Conservation (phyloP, 2,329 filamentous ascomycete species). For the Penicillium polonicum region DNA sequence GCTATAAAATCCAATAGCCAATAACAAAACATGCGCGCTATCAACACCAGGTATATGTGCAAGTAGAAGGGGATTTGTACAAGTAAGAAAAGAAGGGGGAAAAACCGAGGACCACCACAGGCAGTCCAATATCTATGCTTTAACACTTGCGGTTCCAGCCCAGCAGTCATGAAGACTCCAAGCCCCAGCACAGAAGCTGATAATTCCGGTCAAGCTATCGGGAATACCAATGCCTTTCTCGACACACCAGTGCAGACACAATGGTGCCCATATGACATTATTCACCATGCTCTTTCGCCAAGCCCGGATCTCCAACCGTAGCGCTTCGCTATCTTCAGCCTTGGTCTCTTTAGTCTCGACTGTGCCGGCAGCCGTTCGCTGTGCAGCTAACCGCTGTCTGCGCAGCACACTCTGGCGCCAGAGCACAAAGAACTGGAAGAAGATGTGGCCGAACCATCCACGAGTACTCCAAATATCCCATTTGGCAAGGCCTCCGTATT, state of each 20-base stretch:
- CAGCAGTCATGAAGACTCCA: constrained; percentile 48
- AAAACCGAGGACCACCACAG: neutral
- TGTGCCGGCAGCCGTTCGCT: constrained; percentile 14
- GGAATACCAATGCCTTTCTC: constrained; percentile 62
- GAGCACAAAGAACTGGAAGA: constrained; percentile 70
- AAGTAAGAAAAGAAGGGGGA: constrained; percentile 3
- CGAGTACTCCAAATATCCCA: constrained; percentile 72
- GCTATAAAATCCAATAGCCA: constrained; percentile 11
- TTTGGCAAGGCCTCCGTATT: constrained; percentile 54
- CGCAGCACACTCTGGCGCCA: constrained; percentile 45
- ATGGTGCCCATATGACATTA: constrained; percentile 74
- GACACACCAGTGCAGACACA: constrained; percentile 80
- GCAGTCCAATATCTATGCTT: constrained; percentile 10
- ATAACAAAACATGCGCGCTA: neutral
- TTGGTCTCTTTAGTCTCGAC: constrained; percentile 23
- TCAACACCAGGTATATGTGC: constrained; percentile 8
- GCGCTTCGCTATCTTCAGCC: constrained; percentile 32
- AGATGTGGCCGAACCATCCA: constrained; percentile 77
- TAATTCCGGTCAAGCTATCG: constrained; percentile 57
- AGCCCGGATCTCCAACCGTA: constrained; percentile 49
- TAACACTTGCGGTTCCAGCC: constrained; percentile 44
- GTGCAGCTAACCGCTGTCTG: constrained; percentile 28
- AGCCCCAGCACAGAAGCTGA: constrained; percentile 54
- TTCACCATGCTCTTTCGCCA: constrained; percentile 63
- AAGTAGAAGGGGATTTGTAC: constrained; percentile 10